Evolutionary conservation across 2,329 filamentous ascomycete species (phyloP), one percentile per base, ranked within the genome.

Genomic region (Xylariaceae sp.): DNA sequence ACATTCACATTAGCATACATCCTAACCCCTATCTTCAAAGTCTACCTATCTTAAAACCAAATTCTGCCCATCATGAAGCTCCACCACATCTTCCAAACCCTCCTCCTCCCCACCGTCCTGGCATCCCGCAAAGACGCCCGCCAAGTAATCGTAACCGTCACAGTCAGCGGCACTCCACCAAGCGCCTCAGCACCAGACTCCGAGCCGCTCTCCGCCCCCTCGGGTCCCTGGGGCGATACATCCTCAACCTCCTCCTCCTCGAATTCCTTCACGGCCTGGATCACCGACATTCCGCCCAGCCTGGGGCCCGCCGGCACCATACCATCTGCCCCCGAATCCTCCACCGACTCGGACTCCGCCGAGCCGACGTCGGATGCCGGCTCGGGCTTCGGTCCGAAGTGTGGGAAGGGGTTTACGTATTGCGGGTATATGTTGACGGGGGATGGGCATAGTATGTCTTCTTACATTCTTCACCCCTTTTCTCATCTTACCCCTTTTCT

Each of bases 351-450:
- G 23, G 23, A 30, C 23, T 30, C 23, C 23, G 23, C 23, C 23
- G 23, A 30, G 23, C 23, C 23, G 23, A 30, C 23, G 23, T 30
- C 23, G 23, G 23, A 30, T 30, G 23, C 23, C 23, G 23, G 23
- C 23, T 30, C 23, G 23, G 23, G 23, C 23, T 30, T 30, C 23
- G 65, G 63, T 1, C 51, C 68, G 3, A 69, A 68, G 39, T 73
- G 71, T n/a, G 70, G 69, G 10, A 71, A 72, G 51, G 71, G 70
- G 3, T 73, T 68, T 58, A 73, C 70, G 5, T 72, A 72, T 57
- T 72, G 70, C 56, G 70, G 70, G 1, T 72, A 69, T 53, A 71
- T 71, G 67, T 64, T 72, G 45, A 66, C 66, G 15, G 51, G 57
- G 4, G 58, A 53, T 15, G 66, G 65, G 2, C 71, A 73, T 23